phyloP scores from a whole-genome alignment of 768 basidiomycete species.

The Hirschioporus abietinus region DNA sequence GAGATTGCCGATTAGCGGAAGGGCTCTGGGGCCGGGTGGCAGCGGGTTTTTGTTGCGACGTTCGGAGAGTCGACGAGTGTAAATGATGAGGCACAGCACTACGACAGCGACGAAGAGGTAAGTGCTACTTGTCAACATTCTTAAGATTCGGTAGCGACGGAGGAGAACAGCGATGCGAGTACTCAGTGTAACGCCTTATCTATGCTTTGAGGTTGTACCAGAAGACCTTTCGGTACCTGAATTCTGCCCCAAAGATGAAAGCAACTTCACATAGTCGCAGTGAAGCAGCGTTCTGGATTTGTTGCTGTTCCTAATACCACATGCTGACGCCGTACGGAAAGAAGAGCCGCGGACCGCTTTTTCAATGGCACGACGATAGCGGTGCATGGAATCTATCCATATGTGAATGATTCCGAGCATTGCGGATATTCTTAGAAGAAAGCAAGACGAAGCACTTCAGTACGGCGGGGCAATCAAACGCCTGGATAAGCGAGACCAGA shows the following conservation, averaged over 20 bases:
- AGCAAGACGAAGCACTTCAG: no score
- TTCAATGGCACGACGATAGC: no score
- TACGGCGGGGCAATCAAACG: no score
- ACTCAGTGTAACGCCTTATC: background rate
- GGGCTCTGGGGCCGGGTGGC: constrained; percentile 23
- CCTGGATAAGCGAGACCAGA: no score
- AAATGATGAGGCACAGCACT: background rate
- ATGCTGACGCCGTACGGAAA: no score
- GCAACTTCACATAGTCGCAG: no score
- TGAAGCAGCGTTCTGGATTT: no score
- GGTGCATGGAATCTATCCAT: no score
- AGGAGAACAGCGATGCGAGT: background rate
- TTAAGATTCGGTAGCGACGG: background rate
- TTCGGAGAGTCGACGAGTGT: background rate
- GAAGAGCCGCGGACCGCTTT: no score
- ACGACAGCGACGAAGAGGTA: background rate
- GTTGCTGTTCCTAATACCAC: no score
- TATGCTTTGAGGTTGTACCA: background rate
- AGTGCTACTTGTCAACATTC: background rate
- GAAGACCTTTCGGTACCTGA: background rate
- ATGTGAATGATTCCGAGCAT: no score
- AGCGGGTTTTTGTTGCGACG: constrained; percentile 13
- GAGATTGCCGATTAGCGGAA: constrained; percentile 23
- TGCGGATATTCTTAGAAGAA: no score
- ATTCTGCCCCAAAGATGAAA: background rate